Evolutionary conservation across 2,329 filamentous ascomycete species (phyloP), one percentile per base, ranked within the genome.

Genomic region (Lachnellula suecica): DNA sequence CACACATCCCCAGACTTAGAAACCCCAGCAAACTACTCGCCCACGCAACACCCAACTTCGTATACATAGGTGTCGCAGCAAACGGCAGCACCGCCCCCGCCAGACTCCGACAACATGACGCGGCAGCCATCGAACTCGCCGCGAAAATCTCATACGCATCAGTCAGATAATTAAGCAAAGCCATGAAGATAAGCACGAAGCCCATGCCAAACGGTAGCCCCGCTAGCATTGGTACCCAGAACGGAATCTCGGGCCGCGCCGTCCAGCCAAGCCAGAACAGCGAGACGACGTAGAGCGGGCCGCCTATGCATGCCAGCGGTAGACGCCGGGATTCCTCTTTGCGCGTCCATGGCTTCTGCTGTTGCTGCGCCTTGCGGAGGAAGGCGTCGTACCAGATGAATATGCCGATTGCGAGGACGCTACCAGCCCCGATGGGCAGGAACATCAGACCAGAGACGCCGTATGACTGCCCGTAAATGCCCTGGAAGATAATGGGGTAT

Each of bases 181-280:
- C 80, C 69, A 84, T 80, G 70, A 83, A 76, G 49, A 84, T 73
- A 37, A 82, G 64, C 53, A 82, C 80, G 48, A 76, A 78, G 1
- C 73, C 72, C 31, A 73, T 74, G 29, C 75, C 76, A 66, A 81
- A 83, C 41, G 83, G 69, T 23, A 74, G 73, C 59, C 83, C 81
- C 53, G 81, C 81, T 6, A 82, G 72, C 50, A 78, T 79, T 4
- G 79, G 77, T 2, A 73, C 79, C 50, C 79, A 77, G 74, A 79
- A 84, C 54, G 78, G 78, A 44, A 82, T 72, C 2, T 68, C 68
- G 0, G 71, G 67, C n/a, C 72, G 70, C 17, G 77, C 72, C 0
- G 81, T 82, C 81, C 80, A 84, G 27, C 64, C 79, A 51, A 81
- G 80, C 62, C 84, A 71, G 70, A 86, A 85, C 7, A 85, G 71